Evolutionary conservation across 352 stramenopile species (phyloP).

Genomic region (Pythium aristosporum): DNA sequence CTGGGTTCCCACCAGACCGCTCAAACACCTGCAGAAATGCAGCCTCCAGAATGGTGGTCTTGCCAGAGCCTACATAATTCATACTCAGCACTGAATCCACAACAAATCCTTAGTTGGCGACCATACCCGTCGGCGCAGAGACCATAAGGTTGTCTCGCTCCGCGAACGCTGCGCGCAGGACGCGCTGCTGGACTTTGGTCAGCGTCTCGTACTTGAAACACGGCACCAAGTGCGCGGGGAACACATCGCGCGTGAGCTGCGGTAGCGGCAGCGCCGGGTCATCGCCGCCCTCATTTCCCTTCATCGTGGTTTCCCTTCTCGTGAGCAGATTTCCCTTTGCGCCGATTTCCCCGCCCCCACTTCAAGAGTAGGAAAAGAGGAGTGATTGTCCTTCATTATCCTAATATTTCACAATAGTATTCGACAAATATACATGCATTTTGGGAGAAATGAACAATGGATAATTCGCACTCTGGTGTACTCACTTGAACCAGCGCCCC

Average conservation of each 20-base stretch:
- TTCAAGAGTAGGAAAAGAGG: constrained; percentile 15
- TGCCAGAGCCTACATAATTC: constrained; percentile 36
- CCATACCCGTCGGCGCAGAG: constrained; percentile 41
- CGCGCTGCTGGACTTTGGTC: constrained; percentile 42
- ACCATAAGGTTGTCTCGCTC: constrained; percentile 39
- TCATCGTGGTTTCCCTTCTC: constrained; percentile 10
- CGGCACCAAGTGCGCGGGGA: constrained; percentile 34
- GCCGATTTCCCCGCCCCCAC: neutral
- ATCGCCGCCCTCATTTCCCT: constrained; percentile 5
- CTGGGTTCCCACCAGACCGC: neutral
- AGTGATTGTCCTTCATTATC: constrained; percentile 55
- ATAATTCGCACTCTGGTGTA: neutral
- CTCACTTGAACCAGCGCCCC: constrained; percentile 7
- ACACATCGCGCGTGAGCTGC: constrained; percentile 29
- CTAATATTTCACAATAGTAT: neutral
- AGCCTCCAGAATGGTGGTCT: constrained; percentile 46
- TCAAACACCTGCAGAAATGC: constrained; percentile 42
- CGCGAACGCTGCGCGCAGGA: constrained; percentile 37
- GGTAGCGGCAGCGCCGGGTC: constrained; percentile 9
- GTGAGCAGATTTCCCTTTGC: neutral
- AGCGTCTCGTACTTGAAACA: constrained; percentile 49
- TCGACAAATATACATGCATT: neutral
- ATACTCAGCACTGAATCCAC: neutral
- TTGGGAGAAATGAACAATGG: neutral
- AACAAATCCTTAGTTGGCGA: neutral